Evolutionary conservation across 139 green algal species (phyloP), one percentile per base, ranked within the genome.

Genomic region (Zygnema circumcarinatum): DNA sequence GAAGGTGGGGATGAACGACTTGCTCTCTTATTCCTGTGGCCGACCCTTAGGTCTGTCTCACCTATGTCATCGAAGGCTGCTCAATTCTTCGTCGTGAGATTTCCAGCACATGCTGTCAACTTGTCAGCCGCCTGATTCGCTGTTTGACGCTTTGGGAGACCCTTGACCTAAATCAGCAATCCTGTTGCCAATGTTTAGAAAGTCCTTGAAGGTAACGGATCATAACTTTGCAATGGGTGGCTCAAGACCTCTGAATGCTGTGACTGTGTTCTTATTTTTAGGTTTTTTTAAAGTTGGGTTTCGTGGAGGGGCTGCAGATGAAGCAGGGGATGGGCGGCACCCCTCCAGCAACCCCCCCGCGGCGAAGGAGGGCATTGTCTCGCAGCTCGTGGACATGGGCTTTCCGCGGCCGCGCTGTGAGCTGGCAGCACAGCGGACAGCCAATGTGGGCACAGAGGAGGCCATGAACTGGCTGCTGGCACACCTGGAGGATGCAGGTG

Each of bases 401-500:
- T 99, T 99, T 84, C 90, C 86, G 3, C 94, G 95, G 31, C 95
- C 95, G 33, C 94, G 93, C 38, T 93, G 90, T 87, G 94, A 95
- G 89, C 92, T 95, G 1, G 97, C 97, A 16, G 93, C 90, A 0
- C 73, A 96, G 2, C 93, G 94, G 1, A 94, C 88, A 0, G 74
- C 84, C 38, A 97, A 96, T 74, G 74, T 36, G 2, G 90, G 93
- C 1, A 92, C 90, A 2, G 97, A 98, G 84, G 92, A 93, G 0
- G 94, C 94, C 67, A 97, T 97, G 93, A 95, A 98, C 83, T 99
- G 95, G 95, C 83, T 98, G 68, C 88, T 99, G 32, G 84, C 72
- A 0, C 96, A 99, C 94, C 96, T 98, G 95, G 95, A 96, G 39
- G 97, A 99, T 52, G 25, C 94, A 0, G 95, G 72, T 79, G 67